phyloP scores from a whole-genome alignment of 345 rosid genomes.

The Moricandia arvensis region DNA sequence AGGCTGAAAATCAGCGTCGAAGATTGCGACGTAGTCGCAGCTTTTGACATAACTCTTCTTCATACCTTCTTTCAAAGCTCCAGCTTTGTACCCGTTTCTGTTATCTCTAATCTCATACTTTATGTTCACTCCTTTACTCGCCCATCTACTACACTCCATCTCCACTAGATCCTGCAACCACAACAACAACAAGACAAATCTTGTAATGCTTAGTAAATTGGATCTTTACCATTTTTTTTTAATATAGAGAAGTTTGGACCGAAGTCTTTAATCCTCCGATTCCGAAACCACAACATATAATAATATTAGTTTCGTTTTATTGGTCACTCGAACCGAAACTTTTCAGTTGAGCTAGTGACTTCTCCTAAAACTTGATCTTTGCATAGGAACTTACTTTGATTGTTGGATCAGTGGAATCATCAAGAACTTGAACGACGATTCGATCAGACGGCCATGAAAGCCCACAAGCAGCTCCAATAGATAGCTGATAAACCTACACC shows the following conservation, averaged over 20 bases:
- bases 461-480: conserved; percentile 95
- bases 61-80: conserved; percentile 97
- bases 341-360: no score
- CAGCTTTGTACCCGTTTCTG: conserved; percentile 89
- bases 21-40: conserved; percentile 85
- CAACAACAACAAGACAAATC: neutral
- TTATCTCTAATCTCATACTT: conserved; percentile 83
- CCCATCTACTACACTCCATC: conserved; percentile 91
- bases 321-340: no score
- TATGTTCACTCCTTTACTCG: conserved; percentile 90
- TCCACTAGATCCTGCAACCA: conserved; percentile 70
- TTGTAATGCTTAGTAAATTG: neutral
- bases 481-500: conserved; percentile 69
- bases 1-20: conserved; percentile 98
- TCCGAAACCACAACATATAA: no score
- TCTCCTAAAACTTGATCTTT: no score
- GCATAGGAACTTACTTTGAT: conserved; percentile 64
- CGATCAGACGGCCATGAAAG: conserved; percentile 99
- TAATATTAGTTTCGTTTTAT: no score
- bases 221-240: no score
- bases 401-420: conserved; percentile 87
- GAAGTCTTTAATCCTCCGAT: no score
- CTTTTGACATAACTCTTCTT: conserved; percentile 72
- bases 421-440: conserved; percentile 83
- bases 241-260: no score